Evolutionary conservation across 495 filamentous ascomycete genomes (phyloP).

Genomic region (Penicillium odoratum): DNA sequence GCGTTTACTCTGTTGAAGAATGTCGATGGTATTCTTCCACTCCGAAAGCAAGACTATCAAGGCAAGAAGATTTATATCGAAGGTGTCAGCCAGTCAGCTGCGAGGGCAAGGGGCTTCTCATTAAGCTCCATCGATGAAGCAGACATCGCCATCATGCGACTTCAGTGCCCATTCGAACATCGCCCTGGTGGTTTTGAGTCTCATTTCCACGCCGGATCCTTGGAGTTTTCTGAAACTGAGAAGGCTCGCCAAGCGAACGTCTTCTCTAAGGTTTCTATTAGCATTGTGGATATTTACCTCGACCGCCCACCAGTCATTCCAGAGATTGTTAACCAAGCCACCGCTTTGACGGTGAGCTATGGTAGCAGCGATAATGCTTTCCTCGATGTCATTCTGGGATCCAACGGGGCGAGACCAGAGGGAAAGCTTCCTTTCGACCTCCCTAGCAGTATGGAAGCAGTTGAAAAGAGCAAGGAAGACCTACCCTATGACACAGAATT

Average conservation of each 20-base stretch:
- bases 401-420: too few species aligned
- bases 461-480: not conserved
- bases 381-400: not conserved
- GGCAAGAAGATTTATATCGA: not conserved
- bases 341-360: not conserved
- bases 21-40: slow-evolving; percentile 7
- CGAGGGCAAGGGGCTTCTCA: not conserved
- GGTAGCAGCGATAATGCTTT: not conserved
- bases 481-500: not conserved
- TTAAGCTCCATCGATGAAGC: slow-evolving; percentile 22
- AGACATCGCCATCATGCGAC: slow-evolving; percentile 34
- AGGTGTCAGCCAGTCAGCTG: not conserved
- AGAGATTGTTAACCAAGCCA: not conserved
- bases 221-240: slow-evolving; percentile 34
- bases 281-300: not conserved
- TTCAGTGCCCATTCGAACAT: slow-evolving; percentile 32
- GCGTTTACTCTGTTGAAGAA: slow-evolving; percentile 39
- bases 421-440: slow-evolving; percentile 2
- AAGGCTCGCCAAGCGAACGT: slow-evolving; percentile 21
- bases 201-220: slow-evolving; percentile 32
- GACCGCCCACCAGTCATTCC: not conserved
- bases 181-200: slow-evolving; percentile 32
- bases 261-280: not conserved
- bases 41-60: not conserved
- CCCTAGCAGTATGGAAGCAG: not conserved